Percentiles rank a stretch among this genome's conserved stretches.
These are phyloP conservation scores for Halophytophthora polymorphica DNA, from an alignment of 352 stramenopile genomes.

Conservation along the genomic window DNA sequence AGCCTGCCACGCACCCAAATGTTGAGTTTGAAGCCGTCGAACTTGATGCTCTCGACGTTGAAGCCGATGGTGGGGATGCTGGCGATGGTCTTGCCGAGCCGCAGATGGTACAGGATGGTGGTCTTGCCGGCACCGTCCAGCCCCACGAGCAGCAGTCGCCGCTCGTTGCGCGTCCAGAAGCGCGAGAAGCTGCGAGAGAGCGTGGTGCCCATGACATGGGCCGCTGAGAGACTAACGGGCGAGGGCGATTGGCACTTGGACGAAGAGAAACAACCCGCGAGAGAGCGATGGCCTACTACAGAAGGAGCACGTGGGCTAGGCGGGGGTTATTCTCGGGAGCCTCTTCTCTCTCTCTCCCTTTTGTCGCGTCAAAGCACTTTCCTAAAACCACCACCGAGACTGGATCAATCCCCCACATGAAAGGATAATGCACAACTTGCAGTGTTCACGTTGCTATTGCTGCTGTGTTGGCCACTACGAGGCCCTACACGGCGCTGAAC, in stretches of 20 bases:
- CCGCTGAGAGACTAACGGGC: conserved; percentile 3
- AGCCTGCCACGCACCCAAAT: conserved; percentile 51
- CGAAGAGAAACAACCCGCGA: no score
- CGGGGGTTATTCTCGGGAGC: no score
- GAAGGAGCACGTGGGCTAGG: no score
- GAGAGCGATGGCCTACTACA: no score
- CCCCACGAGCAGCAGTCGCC: conserved; percentile 94
- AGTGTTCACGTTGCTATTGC: no score
- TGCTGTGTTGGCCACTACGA: conserved; percentile 1
- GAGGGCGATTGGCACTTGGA: no score
- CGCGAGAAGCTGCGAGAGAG: conserved; percentile 63
- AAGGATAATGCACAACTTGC: no score
- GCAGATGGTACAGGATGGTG: conserved; percentile 96
- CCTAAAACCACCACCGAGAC: not conserved
- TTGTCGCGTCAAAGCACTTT: no score
- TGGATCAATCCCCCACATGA: no score
- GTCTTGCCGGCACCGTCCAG: conserved; percentile 99
- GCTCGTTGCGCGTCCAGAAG: conserved; percentile 78
- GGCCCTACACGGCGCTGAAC: conserved; percentile 9
- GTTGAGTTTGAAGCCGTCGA: conserved; percentile 94
- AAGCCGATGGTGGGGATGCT: conserved; percentile 99
- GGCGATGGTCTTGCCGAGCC: conserved; percentile 95
- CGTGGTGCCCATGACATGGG: conserved; percentile 67
- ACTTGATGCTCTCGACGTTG: conserved; percentile 92
- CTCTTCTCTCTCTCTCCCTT: no score